phyloP scores from a whole-genome alignment of 257 asterid genomes.

The Salvia hispanica region DNA sequence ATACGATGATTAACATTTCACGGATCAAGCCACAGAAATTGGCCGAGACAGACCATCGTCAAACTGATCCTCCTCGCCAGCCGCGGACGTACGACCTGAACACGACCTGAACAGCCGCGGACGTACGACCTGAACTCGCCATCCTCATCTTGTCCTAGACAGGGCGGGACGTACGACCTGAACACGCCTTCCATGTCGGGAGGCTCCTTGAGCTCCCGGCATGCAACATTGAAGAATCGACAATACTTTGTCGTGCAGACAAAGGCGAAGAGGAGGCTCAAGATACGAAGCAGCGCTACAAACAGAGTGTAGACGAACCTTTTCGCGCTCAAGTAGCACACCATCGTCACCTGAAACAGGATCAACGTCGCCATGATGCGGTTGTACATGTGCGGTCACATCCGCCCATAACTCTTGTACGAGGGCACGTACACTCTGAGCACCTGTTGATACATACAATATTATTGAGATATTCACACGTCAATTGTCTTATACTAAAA shows the following conservation, averaged over 20 bases:
- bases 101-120: too few relatives aligned
- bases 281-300: conserved; percentile 57
- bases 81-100: too few relatives aligned
- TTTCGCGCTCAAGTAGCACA: conserved; percentile 66
- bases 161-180: conserved; percentile 59
- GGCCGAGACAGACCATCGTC: too few relatives aligned
- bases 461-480: too few relatives aligned
- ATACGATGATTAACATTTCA: too few relatives aligned
- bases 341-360: conserved; percentile 76
- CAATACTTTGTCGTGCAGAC: conserved; percentile 60
- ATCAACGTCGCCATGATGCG: conserved; percentile 66
- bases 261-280: conserved; percentile 49
- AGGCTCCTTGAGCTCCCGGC: conserved; percentile 59
- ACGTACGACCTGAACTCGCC: too few relatives aligned
- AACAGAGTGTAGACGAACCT: conserved; percentile 49
- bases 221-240: conserved; percentile 66
- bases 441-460: conserved; percentile 60
- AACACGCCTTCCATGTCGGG: conserved; percentile 71
- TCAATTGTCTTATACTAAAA: too few relatives aligned
- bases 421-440: conserved; percentile 82
- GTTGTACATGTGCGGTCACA: conserved; percentile 87
- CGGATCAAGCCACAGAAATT: too few relatives aligned
- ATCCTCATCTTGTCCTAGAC: too few relatives aligned
- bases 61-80: too few relatives aligned
- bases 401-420: conserved; percentile 77